Base-by-base conservation (phyloP, 1,284 basidiomycete genomes). In the Pascua guehoae region DNA sequence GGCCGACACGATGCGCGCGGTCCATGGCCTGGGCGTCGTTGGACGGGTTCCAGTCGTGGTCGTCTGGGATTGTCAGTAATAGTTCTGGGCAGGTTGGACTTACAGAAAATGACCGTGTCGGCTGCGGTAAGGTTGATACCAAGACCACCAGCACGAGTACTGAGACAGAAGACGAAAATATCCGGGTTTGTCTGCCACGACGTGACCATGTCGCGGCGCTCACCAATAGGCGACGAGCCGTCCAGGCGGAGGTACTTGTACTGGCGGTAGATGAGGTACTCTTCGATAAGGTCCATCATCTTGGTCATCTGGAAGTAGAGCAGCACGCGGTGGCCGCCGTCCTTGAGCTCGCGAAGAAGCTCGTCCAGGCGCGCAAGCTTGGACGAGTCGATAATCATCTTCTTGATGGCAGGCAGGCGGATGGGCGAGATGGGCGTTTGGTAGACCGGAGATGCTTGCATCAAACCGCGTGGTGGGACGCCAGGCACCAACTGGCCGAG, bases 1-100 rank as follows among this genome's bases (percentile, higher is more conserved):
- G 96, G 41, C 96, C 96, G 12, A 99, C 84, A 71, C 96, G 91
- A 80, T 99, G 96, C 16, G 96, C 96, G 69, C 96, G 90, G 73
- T 98, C 96, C 96, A 99, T 99, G 12, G 96, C 96, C 77, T 99
- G 96, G 43, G 93, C 91, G 75, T 99, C 96, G 73, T 98, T 98
- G 36, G 91, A 95, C 14, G 94, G 96, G 75, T 99, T 99, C 96
- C 96, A 99, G 72, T 99, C 96, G 71, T 96, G 93, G 74, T 99
- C 96, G 74, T 98, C 97, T 74, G 51, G 24, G 24, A 14, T 7
- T 12, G 39, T 53, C 40, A 53, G 45, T 32, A 39, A n/a, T n/a
- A n/a, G n/a, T n/a, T n/a, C n/a, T n/a, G n/a, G n/a, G 8, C 5
- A 16, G 15, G 17, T 2, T 37, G n/a, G 12, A 64, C 72, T 68